Evolutionary conservation across 495 filamentous ascomycete species (phyloP).

Genomic region (Elaphomyces granulatus): DNA sequence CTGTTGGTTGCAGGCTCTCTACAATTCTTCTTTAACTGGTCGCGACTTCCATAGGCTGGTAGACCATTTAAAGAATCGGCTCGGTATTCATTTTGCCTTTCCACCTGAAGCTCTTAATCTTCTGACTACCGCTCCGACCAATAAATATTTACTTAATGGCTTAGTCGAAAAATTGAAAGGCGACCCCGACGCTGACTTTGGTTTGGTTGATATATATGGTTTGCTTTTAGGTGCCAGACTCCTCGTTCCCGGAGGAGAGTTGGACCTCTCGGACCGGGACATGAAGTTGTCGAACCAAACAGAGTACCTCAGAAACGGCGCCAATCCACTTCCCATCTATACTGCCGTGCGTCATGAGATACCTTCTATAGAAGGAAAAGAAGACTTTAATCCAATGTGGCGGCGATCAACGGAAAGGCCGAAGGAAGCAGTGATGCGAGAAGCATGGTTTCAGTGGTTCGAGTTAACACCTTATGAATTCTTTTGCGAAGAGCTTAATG

Average conservation of each 20-base stretch:
- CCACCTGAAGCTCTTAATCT: slow-evolving; percentile 68
- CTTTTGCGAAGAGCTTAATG: slow-evolving; percentile 81
- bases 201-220: slow-evolving; percentile 86
- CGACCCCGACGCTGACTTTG: slow-evolving; percentile 66
- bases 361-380: slow-evolving; percentile 40
- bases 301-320: slow-evolving; percentile 53
- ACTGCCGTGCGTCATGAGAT: slow-evolving; percentile 93
- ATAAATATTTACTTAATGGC: slow-evolving; percentile 79
- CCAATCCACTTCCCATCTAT: slow-evolving; percentile 83
- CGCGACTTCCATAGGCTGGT: slow-evolving; percentile 51
- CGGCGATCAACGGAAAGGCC: slow-evolving; percentile 30
- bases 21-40: slow-evolving; percentile 65
- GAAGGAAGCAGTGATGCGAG: slow-evolving; percentile 50
- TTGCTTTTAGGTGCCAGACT: slow-evolving; percentile 69
- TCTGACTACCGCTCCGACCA: slow-evolving; percentile 69
- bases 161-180: slow-evolving; percentile 81
- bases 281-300: slow-evolving; percentile 81
- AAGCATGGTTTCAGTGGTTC: slow-evolving; percentile 97
- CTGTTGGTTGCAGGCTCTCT: slow-evolving; percentile 88
- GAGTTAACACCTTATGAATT: slow-evolving; percentile 93
- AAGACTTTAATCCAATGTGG: slow-evolving; percentile 7
- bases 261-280: slow-evolving; percentile 57
- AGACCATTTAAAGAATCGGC: slow-evolving; percentile 69
- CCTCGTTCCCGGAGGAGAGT: slow-evolving; percentile 70
- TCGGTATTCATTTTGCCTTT: slow-evolving; percentile 81